Conservation (phyloP, 208 protist genomes). For the Porcisia deanei region DNA sequence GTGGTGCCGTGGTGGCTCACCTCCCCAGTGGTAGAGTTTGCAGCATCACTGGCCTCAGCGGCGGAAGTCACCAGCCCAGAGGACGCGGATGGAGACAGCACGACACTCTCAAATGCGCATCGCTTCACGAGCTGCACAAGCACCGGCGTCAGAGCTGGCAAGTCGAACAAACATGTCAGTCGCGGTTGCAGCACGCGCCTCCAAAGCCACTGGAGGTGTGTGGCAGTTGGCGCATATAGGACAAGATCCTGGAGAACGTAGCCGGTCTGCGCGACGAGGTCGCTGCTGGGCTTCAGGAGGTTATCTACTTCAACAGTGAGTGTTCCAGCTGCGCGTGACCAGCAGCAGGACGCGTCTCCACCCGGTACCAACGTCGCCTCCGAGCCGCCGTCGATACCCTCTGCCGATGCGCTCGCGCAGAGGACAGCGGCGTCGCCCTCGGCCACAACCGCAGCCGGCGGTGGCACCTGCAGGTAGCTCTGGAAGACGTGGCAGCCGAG, state of each 20-base stretch:
- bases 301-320: slow-evolving; percentile 47
- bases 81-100: slow-evolving; percentile 7
- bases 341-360: slow-evolving; percentile 43
- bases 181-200: slow-evolving; percentile 41
- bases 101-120: slow-evolving; percentile 57
- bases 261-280: slow-evolving; percentile 42
- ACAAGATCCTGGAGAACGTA: slow-evolving; percentile 84
- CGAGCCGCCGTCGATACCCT: not conserved
- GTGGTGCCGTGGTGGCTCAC: slow-evolving; percentile 33
- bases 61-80: not conserved
- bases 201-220: slow-evolving; percentile 77
- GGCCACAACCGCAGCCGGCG: slow-evolving; percentile 42
- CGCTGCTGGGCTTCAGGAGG: slow-evolving; percentile 52
- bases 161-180: slow-evolving; percentile 46
- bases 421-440: slow-evolving; percentile 39
- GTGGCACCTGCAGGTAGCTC: slow-evolving; percentile 73
- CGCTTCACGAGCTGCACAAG: slow-evolving; percentile 69
- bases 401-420: not conserved
- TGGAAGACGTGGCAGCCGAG: slow-evolving; percentile 85
- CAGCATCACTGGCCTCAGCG: not conserved
- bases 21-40: slow-evolving; percentile 7
- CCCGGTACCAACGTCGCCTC: slow-evolving; percentile 7
- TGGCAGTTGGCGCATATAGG: slow-evolving; percentile 70
- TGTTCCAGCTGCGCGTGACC: slow-evolving; percentile 59
- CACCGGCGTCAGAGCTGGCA: slow-evolving; percentile 43